Evolutionary conservation across 495 filamentous ascomycete species (phyloP).

Genomic region (Lentithecium fluviatile): DNA sequence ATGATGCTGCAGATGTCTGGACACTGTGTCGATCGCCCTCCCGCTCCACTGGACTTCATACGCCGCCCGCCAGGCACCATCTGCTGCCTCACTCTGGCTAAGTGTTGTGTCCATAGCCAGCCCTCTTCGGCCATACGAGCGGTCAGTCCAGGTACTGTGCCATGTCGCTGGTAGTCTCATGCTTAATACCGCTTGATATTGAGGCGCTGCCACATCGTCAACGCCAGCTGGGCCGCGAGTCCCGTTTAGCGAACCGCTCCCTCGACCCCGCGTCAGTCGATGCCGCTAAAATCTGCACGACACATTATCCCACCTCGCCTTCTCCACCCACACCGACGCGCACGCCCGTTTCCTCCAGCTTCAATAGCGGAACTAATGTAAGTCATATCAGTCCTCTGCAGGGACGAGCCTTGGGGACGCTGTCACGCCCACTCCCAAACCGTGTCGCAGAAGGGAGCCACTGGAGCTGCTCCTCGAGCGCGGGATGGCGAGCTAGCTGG

Average conservation of each 20-base stretch:
- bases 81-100: neutral
- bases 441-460: no score
- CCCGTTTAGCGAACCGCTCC: neutral
- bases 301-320: constrained; percentile 19
- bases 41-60: neutral
- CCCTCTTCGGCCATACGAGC: neutral
- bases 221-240: neutral
- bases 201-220: constrained; percentile 4
- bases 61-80: neutral
- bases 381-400: constrained; percentile 15
- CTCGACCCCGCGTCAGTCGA: constrained; percentile 14
- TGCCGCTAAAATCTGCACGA: constrained; percentile 30
- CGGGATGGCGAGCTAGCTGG: no score
- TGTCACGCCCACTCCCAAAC: neutral
- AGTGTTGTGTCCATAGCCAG: constrained; percentile 4
- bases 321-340: constrained; percentile 19
- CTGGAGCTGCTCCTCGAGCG: no score
- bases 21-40: neutral
- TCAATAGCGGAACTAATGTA: constrained; percentile 15
- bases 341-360: constrained; percentile 11
- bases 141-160: neutral
- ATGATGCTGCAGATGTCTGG: no score
- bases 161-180: constrained; percentile 13
- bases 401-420: neutral
- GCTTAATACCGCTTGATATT: constrained; percentile 5